Percentiles rank a stretch among this genome's conserved stretches.
Conservation (phyloP, 2,329 filamentous ascomycete genomes). For the Apiospora phragmitis region DNA sequence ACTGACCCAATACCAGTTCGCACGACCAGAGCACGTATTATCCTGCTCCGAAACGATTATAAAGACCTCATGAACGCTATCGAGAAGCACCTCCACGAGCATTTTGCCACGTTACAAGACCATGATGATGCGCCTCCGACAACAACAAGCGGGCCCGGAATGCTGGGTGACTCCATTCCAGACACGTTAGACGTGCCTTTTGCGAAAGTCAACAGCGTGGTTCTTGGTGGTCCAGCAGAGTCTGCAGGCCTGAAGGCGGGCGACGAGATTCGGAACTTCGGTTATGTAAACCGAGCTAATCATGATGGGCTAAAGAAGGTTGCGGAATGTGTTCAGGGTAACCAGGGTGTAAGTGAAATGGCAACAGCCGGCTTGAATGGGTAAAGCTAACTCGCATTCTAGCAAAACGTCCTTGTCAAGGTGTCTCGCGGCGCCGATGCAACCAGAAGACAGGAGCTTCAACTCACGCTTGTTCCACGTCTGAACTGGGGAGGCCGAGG, state of each 20-base stretch:
- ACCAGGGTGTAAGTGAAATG: constrained; percentile 72
- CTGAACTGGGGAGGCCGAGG: constrained; percentile 89
- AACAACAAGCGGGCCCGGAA: constrained; percentile 22
- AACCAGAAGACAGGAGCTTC: constrained; percentile 55
- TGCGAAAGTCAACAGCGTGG: constrained; percentile 86
- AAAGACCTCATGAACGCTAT: constrained; percentile 83
- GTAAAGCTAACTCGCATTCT: constrained; percentile 17
- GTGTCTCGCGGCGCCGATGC: constrained; percentile 51
- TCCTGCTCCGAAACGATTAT: constrained; percentile 88
- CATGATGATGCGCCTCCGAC: constrained; percentile 40
- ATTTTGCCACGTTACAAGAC: constrained; percentile 74
- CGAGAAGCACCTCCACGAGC: constrained; percentile 83
- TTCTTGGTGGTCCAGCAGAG: constrained; percentile 76
- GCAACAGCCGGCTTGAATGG: not conserved
- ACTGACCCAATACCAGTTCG: constrained; percentile 61
- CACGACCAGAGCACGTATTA: constrained; percentile 88
- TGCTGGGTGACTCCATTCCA: constrained; percentile 35
- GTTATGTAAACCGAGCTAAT: constrained; percentile 78
- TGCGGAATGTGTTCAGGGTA: constrained; percentile 85
- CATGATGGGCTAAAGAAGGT: constrained; percentile 85
- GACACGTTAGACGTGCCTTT: constrained; percentile 58
- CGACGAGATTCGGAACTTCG: constrained; percentile 83
- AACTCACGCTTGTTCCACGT: constrained; percentile 72
- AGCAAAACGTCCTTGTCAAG: constrained; percentile 73
- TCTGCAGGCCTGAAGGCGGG: constrained; percentile 77